Evolutionary conservation across 306 rosid species (phyloP).

Genomic region (Luffa aegyptiaca): DNA sequence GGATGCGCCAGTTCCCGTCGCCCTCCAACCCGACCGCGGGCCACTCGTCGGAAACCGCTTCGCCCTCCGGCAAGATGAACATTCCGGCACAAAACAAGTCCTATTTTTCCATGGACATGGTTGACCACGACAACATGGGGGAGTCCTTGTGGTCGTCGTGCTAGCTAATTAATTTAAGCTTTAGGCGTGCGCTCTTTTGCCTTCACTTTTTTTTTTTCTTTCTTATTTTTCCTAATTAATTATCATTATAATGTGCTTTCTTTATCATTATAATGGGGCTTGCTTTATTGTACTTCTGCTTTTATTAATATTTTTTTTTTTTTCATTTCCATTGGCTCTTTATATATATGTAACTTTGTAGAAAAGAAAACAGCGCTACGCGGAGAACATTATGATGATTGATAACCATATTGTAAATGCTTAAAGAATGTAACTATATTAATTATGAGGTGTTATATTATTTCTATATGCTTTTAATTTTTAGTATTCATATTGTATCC

Average conservation of each 20-base stretch:
- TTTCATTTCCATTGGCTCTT: not conserved
- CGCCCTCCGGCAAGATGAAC: conserved; percentile 19
- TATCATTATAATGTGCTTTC: conserved; percentile 12
- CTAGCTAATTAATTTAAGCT: conserved; percentile 22
- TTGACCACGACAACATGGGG: conserved; percentile 47
- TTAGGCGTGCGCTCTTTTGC: conserved; percentile 1
- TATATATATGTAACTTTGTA: conserved; percentile 3
- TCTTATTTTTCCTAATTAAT: conserved; percentile 23
- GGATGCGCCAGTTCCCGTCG: conserved; percentile 31
- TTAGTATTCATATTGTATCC: not conserved
- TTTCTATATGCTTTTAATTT: not conserved
- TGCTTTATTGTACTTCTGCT: conserved; percentile 8
- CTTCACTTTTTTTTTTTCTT: conserved; percentile 14
- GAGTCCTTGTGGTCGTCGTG: conserved; percentile 78
- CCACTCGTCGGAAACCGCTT: conserved; percentile 6
- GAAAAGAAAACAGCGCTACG: not conserved
- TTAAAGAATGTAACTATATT: not conserved
- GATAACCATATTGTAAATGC: conserved; percentile 10
- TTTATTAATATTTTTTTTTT: not conserved
- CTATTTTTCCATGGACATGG: conserved; percentile 51
- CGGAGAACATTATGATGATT: not conserved
- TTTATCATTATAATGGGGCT: conserved; percentile 9
- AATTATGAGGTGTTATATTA: not conserved
- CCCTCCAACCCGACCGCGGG: not conserved
- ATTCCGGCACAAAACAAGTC: conserved; percentile 42